Evolutionary conservation across 2,329 filamentous ascomycete species (phyloP), one percentile per base, ranked within the genome.

Genomic region (Claviceps sp.): DNA sequence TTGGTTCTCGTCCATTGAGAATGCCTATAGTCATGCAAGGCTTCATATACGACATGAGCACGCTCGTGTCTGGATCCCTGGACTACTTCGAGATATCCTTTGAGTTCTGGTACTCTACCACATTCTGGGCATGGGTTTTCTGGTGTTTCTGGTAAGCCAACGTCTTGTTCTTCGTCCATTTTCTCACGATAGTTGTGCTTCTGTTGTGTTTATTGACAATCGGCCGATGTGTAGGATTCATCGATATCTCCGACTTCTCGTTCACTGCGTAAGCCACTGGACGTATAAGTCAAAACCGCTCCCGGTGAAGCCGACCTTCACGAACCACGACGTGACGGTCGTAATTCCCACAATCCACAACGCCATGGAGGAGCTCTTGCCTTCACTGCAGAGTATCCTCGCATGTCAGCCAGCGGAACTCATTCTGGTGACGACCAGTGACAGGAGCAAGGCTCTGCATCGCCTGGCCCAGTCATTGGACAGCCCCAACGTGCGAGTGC

Each of bases 261-360:
- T 95, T 60, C 93, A 96, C 65, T 81, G 87, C 61, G 72, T 87
- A 61, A 89, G 87, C 61, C 90, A 94, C 66, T 93, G 88, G 86
- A 75, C 75, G 11, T 95, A 95, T 72, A 86, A 82, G 67, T 89
- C 90, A 26, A 87, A 89, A 56, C 86, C 86, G 43, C 85, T 91
- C 51, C 85, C 89, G 42, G 79, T 81, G 54, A 86, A 89, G 56
- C 89, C 91, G n/a, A 82, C 76, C 45, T 84, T 89, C 65, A 88
- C 82, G 30, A 78, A 82, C 37, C 72, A 87, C 59, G 88, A 97
- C 78, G 89, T 95, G 61, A 95, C 91, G 5, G 89, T 96, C 57
- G 87, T 97, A 60, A 87, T 96, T 55, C 91, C 91, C 7, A 94
- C 90, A 11, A 89, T 97, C 57, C 88, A 94, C 63, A 88, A 89